Percentiles rank a stretch among this genome's conserved stretches.
Evolutionary conservation across 371 early-diverging fungal species (phyloP).

Genomic region (Lichtheimia hyalospora): DNA sequence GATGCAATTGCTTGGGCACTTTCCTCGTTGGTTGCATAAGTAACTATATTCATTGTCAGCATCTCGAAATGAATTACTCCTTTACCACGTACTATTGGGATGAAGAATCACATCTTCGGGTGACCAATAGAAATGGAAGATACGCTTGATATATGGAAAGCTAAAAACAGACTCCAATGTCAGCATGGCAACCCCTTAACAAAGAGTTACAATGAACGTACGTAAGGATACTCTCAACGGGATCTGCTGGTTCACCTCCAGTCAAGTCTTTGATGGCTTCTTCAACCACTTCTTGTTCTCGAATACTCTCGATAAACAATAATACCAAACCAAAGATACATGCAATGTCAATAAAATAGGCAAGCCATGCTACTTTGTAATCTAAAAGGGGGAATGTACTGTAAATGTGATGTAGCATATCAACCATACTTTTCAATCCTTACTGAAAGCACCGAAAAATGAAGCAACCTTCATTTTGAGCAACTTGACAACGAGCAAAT

Average conservation of each 20-base stretch:
- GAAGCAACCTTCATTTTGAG: conserved; percentile 10
- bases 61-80: background rate
- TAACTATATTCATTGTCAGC: conserved; percentile 29
- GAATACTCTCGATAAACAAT: conserved; percentile 26
- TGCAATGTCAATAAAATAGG: conserved; percentile 21
- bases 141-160: conserved; percentile 6
- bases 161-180: conserved; percentile 4
- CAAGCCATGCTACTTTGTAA: conserved; percentile 19
- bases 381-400: conserved; percentile 7
- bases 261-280: conserved; percentile 20
- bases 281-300: conserved; percentile 19
- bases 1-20: conserved; percentile 30
- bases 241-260: conserved; percentile 12
- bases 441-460: conserved; percentile 33
- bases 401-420: background rate
- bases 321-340: conserved; percentile 17
- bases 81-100: conserved; percentile 45
- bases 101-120: conserved; percentile 43
- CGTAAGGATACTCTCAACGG: conserved; percentile 19
- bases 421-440: background rate
- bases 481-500: conserved; percentile 21
- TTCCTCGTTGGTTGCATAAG: conserved; percentile 58
- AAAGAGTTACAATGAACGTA: background rate
- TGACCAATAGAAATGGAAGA: conserved; percentile 46
- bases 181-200: background rate